Evolutionary conservation across 352 stramenopile species (phyloP), one percentile per base, ranked within the genome.

Genomic region (Pythium aristosporum): DNA sequence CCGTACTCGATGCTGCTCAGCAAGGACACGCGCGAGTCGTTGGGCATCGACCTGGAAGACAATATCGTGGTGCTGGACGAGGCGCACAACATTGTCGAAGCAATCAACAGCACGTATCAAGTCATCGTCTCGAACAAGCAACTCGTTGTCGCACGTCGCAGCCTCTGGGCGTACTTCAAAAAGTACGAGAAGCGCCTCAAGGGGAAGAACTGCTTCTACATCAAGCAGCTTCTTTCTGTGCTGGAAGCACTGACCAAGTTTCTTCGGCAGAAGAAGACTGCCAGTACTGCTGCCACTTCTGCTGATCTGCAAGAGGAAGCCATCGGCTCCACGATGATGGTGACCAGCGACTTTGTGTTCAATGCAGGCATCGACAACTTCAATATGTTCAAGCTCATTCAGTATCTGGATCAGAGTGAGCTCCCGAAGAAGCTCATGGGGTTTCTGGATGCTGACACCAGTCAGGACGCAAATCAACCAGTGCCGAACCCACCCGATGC

Each of bases 1-100:
- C 96, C 96, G 23, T 98, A 98, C 72, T 87, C 85, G 12, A 92
- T 98, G 77, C 65, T 98, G 20, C 76, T 98, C 16, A 96, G 93
- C 63, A 90, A 94, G 61, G 77, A 92, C 46, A 93, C 90, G 36
- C 83, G 96, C 12, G 88, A 97, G 53, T 96, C 92, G 8, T 56
- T 98, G 43, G 89, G 89, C 0, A 86, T 98, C 21, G 61, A 81
- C 13, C 61, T 98, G 10, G 77, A 94, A 30, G 76, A 85, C 52
- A 96, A 87, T 47, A 88, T 99, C 10, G 87, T 99, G 16, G 81
- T 99, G 11, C 89, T 99, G 43, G 98, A 99, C 72, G 98, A 99
- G 73, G 98, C 97, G 16, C 98, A 99, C 76, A 99, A 99, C 73
- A 89, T 99, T 43, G 84, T 98, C 9, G 96, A 99, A 64, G 91